These are phyloP conservation scores for Paramecium pentaurelia DNA, from an alignment of 73 alveolate genomes.

Conservation along the genomic window DNA sequence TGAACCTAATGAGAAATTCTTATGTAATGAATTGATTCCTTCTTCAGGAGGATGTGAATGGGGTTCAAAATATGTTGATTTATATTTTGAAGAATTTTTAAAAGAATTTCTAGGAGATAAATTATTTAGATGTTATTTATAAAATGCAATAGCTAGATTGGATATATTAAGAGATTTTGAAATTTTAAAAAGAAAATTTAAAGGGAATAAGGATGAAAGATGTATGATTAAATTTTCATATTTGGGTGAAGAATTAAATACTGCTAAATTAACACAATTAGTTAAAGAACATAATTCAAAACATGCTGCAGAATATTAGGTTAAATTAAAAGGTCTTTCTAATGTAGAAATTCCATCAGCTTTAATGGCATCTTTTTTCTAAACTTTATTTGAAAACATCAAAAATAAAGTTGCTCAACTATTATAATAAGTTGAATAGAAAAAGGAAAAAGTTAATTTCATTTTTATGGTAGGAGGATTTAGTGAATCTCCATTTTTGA, in stretches of 20 bases:
- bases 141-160: conserved; percentile 94
- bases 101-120: conserved; percentile 91
- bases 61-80: conserved; percentile 98
- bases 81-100: conserved; percentile 91
- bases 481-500: conserved; percentile 95
- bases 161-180: conserved; percentile 96
- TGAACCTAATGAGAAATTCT: conserved; percentile 90
- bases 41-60: conserved; percentile 99
- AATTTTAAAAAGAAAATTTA: conserved; percentile 93
- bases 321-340: conserved; percentile 91
- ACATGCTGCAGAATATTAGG: conserved; percentile 79
- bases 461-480: conserved; percentile 99
- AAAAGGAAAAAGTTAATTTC: conserved; percentile 86
- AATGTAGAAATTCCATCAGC: conserved; percentile 92
- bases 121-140: conserved; percentile 73
- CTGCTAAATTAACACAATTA: conserved; percentile 75
- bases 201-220: conserved; percentile 91
- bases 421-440: conserved; percentile 77
- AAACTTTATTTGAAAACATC: conserved; percentile 92
- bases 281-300: conserved; percentile 85
- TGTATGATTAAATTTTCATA: conserved; percentile 89
- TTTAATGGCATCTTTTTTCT: conserved; percentile 92
- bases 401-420: conserved; percentile 87
- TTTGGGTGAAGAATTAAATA: conserved; percentile 92
- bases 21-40: conserved; percentile 96